Percentiles rank a stretch among this genome's conserved stretches.
Evolutionary conservation across 192 early-diverging fungal species (phyloP).

Genomic region (Lobosporangium transversale): DNA sequence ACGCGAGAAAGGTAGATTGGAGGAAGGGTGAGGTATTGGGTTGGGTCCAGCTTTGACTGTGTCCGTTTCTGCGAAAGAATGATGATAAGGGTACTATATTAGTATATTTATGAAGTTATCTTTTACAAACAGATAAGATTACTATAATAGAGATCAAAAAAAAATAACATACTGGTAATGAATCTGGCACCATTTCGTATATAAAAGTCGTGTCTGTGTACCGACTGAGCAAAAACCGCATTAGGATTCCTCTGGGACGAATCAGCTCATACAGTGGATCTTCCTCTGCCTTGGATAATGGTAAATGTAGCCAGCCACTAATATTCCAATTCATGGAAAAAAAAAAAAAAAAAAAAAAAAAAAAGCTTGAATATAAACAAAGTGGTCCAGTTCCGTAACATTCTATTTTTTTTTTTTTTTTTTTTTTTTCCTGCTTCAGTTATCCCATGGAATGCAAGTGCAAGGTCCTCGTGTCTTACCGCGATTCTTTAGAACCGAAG

Average conservation of each 20-base stretch:
- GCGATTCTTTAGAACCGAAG: constrained; percentile 47
- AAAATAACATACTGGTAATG: constrained; percentile 36
- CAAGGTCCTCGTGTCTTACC: no score
- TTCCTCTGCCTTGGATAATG: constrained; percentile 47
- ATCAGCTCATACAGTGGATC: constrained; percentile 41
- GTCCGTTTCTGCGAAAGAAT: constrained; percentile 27
- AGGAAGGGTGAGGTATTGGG: constrained; percentile 40
- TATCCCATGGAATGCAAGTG: no score
- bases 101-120: no score
- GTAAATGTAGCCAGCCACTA: constrained; percentile 50
- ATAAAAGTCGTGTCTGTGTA: constrained; percentile 40
- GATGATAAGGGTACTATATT: no score
- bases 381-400: no score
- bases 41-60: constrained; percentile 44
- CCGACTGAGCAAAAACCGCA: constrained; percentile 41
- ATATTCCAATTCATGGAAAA: no score
- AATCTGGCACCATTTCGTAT: constrained; percentile 45
- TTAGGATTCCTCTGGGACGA: constrained; percentile 29
- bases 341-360: no score
- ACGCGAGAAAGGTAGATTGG: constrained; percentile 49
- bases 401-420: no score
- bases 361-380: no score
- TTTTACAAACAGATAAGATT: no score
- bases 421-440: no score
- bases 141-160: no score